These are phyloP conservation scores for Penicillium turbatum DNA, from an alignment of 495 filamentous ascomycete genomes.

Conservation along the genomic window DNA sequence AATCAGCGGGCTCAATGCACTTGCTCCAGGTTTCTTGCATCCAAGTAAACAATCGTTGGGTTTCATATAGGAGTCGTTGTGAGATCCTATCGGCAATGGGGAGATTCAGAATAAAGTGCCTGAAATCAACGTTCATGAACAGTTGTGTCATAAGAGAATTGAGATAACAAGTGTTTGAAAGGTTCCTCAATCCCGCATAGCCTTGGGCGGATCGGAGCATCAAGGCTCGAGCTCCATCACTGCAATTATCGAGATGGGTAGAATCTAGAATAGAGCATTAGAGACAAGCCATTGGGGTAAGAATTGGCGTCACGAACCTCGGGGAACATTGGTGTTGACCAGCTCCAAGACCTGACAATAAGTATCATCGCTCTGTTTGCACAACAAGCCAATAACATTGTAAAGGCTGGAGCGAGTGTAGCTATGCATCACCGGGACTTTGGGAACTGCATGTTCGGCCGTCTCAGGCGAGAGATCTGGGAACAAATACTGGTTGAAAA, in stretches of 20 bases:
- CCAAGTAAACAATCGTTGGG: conserved; percentile 73
- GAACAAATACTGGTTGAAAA: conserved; percentile 70
- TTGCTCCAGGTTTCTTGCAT: conserved; percentile 80
- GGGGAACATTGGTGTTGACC: conserved; percentile 50
- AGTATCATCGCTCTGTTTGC: conserved; percentile 49
- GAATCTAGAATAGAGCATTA: conserved; percentile 32
- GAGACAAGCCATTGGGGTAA: not conserved
- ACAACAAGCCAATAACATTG: conserved; percentile 55
- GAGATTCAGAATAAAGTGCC: conserved; percentile 74
- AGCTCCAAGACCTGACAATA: conserved; percentile 49
- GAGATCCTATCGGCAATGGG: conserved; percentile 48
- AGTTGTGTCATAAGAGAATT: conserved; percentile 95
- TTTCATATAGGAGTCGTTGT: conserved; percentile 69
- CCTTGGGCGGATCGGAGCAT: conserved; percentile 69
- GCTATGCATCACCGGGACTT: conserved; percentile 49
- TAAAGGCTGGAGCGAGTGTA: conserved; percentile 60
- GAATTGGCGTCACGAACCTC: conserved; percentile 30
- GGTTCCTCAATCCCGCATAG: conserved; percentile 79
- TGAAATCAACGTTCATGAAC: conserved; percentile 91
- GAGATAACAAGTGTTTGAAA: conserved; percentile 96
- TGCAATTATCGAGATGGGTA: conserved; percentile 51
- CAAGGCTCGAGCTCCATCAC: conserved; percentile 60
- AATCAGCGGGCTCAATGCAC: conserved; percentile 64
- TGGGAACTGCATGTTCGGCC: conserved; percentile 22
- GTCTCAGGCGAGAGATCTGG: conserved; percentile 47